Base-by-base conservation (phyloP, 2,329 filamentous ascomycete species). In the Leptographium procerum region DNA sequence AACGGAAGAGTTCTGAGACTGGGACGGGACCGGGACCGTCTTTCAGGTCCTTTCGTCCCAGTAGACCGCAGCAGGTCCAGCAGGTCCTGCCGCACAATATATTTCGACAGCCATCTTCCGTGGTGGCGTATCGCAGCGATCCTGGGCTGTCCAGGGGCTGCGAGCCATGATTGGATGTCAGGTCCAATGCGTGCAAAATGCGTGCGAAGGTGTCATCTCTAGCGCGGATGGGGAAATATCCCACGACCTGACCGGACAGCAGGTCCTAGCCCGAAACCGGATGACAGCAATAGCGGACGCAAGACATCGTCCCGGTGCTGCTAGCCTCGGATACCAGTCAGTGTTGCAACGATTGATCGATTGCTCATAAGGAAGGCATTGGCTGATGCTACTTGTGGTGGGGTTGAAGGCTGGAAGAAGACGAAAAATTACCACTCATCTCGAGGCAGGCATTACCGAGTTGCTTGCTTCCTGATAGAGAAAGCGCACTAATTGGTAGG, bases 121-220 rank as follows among this genome's bases (percentile, higher is more conserved):
- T 7, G 33, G 3, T 3, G 34, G 22, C 16, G 14, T 34, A 28
- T 22, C 22, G 34, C 52, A 10, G 34, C 19, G 11, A 11, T 31
- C 5, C 50, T 52, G 19, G 29, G 29, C 50, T 19, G 40, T n/a
- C 40, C 50, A 52, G 51, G 31, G 31, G 19, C 24, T n/a, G 13
- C 10, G 29, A n/a, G 34, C 36, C 26, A 14, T 48, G 54, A 56
- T 56, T 56, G 54, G 54, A 26, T 16, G 8, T 29, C 26, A 10
- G 29, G 8, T 6, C 2, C 19, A 16, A 16, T 43, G 22, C 52
- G 54, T 56, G 54, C 54, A 16, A 56, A 13, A 28, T 56, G 54
- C 54, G 43, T 56, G 40, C 54, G 43, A 56, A 56, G 54, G 54
- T 56, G 54, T 56, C 54, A 56, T 56, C 22, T 48, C 29, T 48